A percentile compares a stretch with the other conserved stretches of the same genome.
Conservation (phyloP, 345 rosid species). For the Jatropha curcas region DNA sequence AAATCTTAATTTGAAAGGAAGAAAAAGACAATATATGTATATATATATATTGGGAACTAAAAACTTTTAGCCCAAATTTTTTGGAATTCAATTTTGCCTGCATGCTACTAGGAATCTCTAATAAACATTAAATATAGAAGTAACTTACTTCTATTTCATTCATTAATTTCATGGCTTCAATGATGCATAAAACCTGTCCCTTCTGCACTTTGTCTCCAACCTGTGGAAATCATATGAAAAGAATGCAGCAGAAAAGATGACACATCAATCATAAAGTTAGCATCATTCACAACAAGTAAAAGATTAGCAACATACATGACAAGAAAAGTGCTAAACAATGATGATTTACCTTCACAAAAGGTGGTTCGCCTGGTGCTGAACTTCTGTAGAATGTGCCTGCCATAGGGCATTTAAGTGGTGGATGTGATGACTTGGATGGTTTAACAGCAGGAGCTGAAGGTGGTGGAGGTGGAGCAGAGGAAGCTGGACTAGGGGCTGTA, state of each 20-base stretch:
- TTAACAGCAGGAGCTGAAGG: slow-evolving; percentile 47
- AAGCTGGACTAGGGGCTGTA: slow-evolving; percentile 41
- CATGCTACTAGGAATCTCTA: neutral
- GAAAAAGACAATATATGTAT: neutral
- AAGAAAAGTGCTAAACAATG: slow-evolving; percentile 13
- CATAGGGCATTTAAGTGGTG: slow-evolving; percentile 84
- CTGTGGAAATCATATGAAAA: slow-evolving; percentile 30
- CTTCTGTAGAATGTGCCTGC: slow-evolving; percentile 87
- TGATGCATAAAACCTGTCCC: slow-evolving; percentile 82
- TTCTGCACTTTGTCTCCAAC: slow-evolving; percentile 95
- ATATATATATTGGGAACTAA: neutral
- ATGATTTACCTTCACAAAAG: slow-evolving; percentile 69
- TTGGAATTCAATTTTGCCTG: neutral
- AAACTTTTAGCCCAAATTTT: too few relatives aligned
- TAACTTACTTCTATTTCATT: slow-evolving; percentile 84
- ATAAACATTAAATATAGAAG: neutral
- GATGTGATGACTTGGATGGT: slow-evolving; percentile 59
- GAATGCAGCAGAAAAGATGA: neutral
- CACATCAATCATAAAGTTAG: slow-evolving; percentile 6
- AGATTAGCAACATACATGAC: slow-evolving; percentile 2
- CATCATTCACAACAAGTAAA: slow-evolving; percentile 13
- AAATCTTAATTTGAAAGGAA: neutral
- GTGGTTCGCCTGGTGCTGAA: slow-evolving; percentile 75
- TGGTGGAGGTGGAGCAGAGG: slow-evolving; percentile 46
- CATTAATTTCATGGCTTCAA: slow-evolving; percentile 97